Evolutionary conservation across 331 rosid genomes (phyloP).

Genomic region (Cydonia oblonga): DNA sequence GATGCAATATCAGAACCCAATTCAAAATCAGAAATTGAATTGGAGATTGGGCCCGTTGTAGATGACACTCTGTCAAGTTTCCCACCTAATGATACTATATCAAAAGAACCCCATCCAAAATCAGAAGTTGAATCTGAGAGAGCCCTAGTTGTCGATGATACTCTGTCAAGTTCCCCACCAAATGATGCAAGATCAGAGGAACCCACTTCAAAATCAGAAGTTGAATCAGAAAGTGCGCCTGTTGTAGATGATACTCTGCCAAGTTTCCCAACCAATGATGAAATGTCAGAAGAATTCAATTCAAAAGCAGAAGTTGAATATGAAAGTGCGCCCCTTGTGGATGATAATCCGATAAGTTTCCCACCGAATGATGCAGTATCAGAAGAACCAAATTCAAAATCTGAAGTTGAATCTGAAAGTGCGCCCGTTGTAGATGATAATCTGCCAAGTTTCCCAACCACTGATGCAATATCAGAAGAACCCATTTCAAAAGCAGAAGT

Average conservation of each 20-base stretch:
- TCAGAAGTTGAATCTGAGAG: slow-evolving; percentile 6
- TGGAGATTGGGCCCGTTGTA: background rate
- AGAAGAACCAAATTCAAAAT: background rate
- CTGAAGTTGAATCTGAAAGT: slow-evolving; percentile 4
- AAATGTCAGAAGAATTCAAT: background rate
- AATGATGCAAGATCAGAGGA: background rate
- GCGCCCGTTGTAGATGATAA: background rate
- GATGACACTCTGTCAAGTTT: slow-evolving; percentile 2
- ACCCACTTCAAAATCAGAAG: background rate
- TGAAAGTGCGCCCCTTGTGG: background rate
- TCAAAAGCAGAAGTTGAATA: slow-evolving; percentile 1
- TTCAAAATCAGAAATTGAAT: slow-evolving; percentile 1
- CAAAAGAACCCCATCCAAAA: slow-evolving; percentile 4
- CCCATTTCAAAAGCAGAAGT: background rate
- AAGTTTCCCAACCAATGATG: slow-evolving; percentile 2
- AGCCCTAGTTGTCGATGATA: background rate
- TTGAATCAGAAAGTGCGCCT: background rate
- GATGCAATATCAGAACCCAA: slow-evolving; percentile 1
- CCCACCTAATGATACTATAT: background rate
- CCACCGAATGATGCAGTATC: background rate
- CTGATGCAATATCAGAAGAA: slow-evolving; percentile 2
- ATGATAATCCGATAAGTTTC: background rate
- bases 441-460: background rate
- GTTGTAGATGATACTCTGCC: background rate
- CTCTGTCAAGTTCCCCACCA: background rate